Base-by-base conservation (phyloP, 176 grass and related monocot genomes). In the Musa itinerans region DNA sequence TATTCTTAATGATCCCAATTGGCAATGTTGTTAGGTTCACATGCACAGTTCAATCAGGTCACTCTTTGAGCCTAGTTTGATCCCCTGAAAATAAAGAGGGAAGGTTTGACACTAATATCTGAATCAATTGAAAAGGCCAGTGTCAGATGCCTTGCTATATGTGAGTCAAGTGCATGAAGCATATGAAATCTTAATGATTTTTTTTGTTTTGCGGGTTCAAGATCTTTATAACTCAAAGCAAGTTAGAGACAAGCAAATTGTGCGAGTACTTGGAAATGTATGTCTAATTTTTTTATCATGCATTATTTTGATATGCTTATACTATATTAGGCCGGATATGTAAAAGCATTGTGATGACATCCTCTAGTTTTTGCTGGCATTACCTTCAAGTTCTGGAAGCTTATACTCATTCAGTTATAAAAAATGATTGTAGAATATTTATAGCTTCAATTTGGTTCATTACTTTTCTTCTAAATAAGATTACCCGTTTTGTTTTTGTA, bases 241-340 rank as follows among this genome's bases (percentile, higher is more conserved):
- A 81, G 71, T 89, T 34, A 94, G 95, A 51, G 95, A 94, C 81
- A 99, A 99, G 76, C 95, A 92, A 80, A 94, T 99, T 81, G 86
- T 89, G 12, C 84, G 90, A 82, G 69, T 94, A 81, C 90, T 99
- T 83, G 95, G 88, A 67, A 99, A 94, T 88, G 90, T 92, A 89
- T 87, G 72, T 10, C 9, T 74, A 12, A 2, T 63, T 52, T 55
- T 67, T 83, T 78, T 11, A 71, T 74, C 21, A 73, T 14, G 24
- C 12, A 14, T 27, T 68, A 19, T 24, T 26, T 74, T 27, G 11
- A 1, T 29, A 29, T 14, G 1, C 11, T 56, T 29, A 15, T 54
- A 16, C 0, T 54, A 17, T 16, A 52, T 54, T 8, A 0, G 16
- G 7, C 27, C 3, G 2, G 23, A 1, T 43, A 43, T 68, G 16